A percentile compares a stretch with the other conserved stretches of the same genome.
phyloP scores from a whole-genome alignment of 768 basidiomycete genomes.

The Fistulinella prunicolor region DNA sequence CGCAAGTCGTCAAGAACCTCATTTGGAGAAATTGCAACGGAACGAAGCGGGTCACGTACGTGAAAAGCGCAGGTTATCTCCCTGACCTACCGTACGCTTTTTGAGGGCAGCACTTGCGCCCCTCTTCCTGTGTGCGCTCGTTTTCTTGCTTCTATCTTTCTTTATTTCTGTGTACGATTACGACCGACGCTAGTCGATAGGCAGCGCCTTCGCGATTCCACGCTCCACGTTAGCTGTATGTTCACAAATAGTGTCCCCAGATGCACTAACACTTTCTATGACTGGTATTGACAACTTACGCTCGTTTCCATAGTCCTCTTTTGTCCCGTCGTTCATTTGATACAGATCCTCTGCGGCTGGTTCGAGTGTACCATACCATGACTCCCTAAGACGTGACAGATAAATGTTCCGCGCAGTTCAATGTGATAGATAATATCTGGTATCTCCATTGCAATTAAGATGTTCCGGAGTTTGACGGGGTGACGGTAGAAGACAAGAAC shows the following conservation, averaged over 20 bases:
- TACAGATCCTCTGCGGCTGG: background rate
- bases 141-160: background rate
- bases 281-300: constrained; percentile 11
- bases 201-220: constrained; percentile 19
- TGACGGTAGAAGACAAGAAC: too few species aligned
- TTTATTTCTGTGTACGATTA: constrained; percentile 15
- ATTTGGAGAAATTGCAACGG: constrained; percentile 31
- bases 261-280: constrained; percentile 14
- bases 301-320: constrained; percentile 17
- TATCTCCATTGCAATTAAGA: too few species aligned
- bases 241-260: constrained; percentile 21
- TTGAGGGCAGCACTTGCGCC: background rate
- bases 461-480: too few species aligned
- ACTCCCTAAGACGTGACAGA: too few species aligned
- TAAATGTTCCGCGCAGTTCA: background rate
- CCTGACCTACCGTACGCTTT: constrained; percentile 25
- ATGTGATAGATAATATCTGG: too few species aligned
- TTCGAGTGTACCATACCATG: background rate
- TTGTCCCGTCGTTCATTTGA: constrained; percentile 20
- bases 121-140: background rate
- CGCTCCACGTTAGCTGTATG: constrained; percentile 7
- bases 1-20: constrained; percentile 23
- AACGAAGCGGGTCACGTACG: constrained; percentile 29
- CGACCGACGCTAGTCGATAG: constrained; percentile 7
- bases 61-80: constrained; percentile 28